These are phyloP conservation scores for Trametes villosa DNA, from an alignment of 768 basidiomycete genomes.

Conservation along the genomic window DNA sequence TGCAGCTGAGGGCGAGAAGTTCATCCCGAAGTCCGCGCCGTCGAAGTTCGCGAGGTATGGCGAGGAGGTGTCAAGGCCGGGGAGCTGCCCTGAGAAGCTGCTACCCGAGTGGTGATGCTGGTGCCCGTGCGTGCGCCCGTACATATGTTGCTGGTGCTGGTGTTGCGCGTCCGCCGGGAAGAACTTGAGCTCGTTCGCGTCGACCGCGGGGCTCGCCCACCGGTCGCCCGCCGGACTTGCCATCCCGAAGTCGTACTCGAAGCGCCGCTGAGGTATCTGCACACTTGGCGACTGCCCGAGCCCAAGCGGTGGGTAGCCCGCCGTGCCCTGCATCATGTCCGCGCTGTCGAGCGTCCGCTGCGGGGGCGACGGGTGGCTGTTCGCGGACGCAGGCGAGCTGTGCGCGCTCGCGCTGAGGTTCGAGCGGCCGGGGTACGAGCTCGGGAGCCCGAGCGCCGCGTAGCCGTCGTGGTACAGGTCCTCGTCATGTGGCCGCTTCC, in stretches of 20 bases:
- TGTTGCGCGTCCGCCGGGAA: constrained; percentile 26
- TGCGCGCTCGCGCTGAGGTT: constrained; percentile 57
- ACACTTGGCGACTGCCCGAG: constrained; percentile 53
- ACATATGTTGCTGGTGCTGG: background rate
- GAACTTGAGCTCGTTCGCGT: constrained; percentile 29
- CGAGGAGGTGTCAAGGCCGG: constrained; percentile 18
- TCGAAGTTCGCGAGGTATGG: constrained; percentile 10
- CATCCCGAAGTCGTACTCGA: constrained; percentile 56
- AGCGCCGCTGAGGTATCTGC: constrained; percentile 48
- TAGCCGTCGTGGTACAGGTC: constrained; percentile 43
- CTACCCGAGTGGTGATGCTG: constrained; percentile 13
- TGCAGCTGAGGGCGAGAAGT: constrained; percentile 4
- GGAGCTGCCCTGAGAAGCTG: constrained; percentile 20
- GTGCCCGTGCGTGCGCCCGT: constrained; percentile 7
- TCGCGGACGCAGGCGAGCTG: constrained; percentile 75
- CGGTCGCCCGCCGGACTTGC: constrained; percentile 32
- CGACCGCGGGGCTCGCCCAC: constrained; percentile 27
- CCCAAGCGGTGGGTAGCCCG: constrained; percentile 39
- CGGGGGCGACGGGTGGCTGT: constrained; percentile 68
- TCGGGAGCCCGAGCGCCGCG: constrained; percentile 44
- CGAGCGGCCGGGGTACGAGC: constrained; percentile 39
- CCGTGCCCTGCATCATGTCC: constrained; percentile 42
- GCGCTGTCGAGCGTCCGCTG: constrained; percentile 49
- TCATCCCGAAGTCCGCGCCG: constrained; percentile 13
- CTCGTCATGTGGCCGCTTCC: constrained; percentile 74